Evolutionary conservation across 2,329 filamentous ascomycete genomes (phyloP).

Genomic region (Graphiopsis chlorocephala): DNA sequence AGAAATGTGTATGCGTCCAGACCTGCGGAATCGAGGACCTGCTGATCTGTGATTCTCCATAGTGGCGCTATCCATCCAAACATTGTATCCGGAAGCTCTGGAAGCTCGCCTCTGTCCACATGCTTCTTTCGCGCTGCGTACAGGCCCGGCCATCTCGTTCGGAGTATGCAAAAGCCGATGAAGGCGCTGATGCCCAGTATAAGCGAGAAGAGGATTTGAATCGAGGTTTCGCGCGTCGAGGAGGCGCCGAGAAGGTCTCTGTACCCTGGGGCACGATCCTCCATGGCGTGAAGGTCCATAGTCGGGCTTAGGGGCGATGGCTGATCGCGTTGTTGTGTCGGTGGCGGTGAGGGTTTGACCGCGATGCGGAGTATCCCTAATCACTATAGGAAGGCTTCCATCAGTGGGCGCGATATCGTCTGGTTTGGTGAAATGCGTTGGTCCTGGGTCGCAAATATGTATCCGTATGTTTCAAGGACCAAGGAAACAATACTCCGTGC

Average conservation of each 20-base stretch:
- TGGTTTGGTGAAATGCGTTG: neutral
- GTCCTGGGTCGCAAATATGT: neutral
- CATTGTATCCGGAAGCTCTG: conserved; percentile 75
- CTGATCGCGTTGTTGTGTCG: neutral
- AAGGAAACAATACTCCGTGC: conserved; percentile 5
- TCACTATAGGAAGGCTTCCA: neutral
- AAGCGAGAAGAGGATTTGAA: conserved; percentile 71
- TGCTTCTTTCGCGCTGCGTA: conserved; percentile 86
- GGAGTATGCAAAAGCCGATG: conserved; percentile 73
- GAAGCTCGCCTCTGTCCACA: conserved; percentile 64
- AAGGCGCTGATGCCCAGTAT: conserved; percentile 69
- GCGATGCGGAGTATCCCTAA: neutral
- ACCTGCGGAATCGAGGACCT: conserved; percentile 84
- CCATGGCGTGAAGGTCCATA: conserved; percentile 1
- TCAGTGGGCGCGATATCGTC: neutral
- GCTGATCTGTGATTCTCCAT: conserved; percentile 80
- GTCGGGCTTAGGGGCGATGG: neutral
- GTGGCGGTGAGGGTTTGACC: neutral
- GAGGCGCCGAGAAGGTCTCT: conserved; percentile 31
- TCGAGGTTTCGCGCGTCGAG: conserved; percentile 45
- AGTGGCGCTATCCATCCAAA: conserved; percentile 92
- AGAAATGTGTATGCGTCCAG: conserved; percentile 96
- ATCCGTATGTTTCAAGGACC: neutral
- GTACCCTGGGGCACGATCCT: conserved; percentile 10
- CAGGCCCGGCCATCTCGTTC: conserved; percentile 85